A percentile compares a stretch with the other conserved stretches of the same genome.
These are phyloP conservation scores for Grigorovia yakushimaensis DNA, from an alignment of 805 yeast species.

Conservation along the genomic window DNA sequence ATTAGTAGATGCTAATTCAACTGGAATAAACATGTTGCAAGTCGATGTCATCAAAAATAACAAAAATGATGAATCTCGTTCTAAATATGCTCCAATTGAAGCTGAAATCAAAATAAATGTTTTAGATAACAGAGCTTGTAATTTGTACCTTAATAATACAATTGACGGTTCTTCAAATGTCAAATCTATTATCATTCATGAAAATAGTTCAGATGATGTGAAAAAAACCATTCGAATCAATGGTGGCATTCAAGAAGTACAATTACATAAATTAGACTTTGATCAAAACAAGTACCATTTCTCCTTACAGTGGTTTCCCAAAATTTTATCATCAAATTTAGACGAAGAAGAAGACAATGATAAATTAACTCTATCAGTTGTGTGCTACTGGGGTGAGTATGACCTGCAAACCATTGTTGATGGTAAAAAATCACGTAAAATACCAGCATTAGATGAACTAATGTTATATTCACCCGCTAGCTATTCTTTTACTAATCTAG, in stretches of 20 bases:
- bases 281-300: slow-evolving; percentile 42
- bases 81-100: slow-evolving; percentile 53
- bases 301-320: slow-evolving; percentile 72
- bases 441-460: slow-evolving; percentile 69
- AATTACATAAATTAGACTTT: slow-evolving; percentile 59
- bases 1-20: slow-evolving; percentile 32
- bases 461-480: slow-evolving; percentile 56
- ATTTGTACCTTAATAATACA: slow-evolving; percentile 43
- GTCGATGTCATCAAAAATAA: slow-evolving; percentile 44
- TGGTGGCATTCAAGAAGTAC: slow-evolving; percentile 55
- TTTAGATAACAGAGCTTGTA: slow-evolving; percentile 56
- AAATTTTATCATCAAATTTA: slow-evolving; percentile 30
- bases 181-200: slow-evolving; percentile 45
- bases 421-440: slow-evolving; percentile 32
- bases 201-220: slow-evolving; percentile 27
- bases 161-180: slow-evolving; percentile 45
- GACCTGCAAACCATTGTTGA: slow-evolving; percentile 34
- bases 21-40: slow-evolving; percentile 35
- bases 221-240: slow-evolving; percentile 38
- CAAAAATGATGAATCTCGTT: slow-evolving; percentile 33
- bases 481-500: slow-evolving; percentile 54
- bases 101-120: slow-evolving; percentile 54
- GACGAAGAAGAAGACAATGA: slow-evolving; percentile 25
- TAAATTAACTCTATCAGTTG: slow-evolving; percentile 45
- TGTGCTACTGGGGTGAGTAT: slow-evolving; percentile 76